These are phyloP conservation scores for Cladosporium velox DNA, from an alignment of 2,329 filamentous ascomycete genomes.

Conservation along the genomic window DNA sequence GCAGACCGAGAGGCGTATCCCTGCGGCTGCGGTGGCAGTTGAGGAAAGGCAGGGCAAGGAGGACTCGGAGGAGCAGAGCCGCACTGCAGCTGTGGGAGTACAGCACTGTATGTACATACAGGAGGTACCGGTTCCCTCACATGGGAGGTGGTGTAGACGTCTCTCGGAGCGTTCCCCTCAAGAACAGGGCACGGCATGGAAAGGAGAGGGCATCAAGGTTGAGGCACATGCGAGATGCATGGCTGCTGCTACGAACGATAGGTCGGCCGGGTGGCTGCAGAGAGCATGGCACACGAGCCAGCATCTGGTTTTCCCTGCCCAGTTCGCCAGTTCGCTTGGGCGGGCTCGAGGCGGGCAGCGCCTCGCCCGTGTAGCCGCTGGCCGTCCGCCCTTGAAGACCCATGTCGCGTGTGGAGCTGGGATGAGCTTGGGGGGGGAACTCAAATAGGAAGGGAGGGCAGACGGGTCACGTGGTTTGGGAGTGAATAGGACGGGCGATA, in stretches of 20 bases:
- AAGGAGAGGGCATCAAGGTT: background rate
- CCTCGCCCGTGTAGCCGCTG: conserved; percentile 9
- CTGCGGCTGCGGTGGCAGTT: background rate
- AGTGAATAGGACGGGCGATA: background rate
- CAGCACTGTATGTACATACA: background rate
- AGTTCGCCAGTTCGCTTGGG: conserved; percentile 10
- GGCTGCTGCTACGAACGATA: background rate
- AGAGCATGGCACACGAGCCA: conserved; percentile 3
- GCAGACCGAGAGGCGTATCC: background rate
- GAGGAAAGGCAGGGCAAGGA: background rate
- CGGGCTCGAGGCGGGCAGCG: background rate
- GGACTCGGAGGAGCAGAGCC: conserved; percentile 15
- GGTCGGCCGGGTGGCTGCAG: conserved; percentile 13
- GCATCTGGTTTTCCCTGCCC: background rate
- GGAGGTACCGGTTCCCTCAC: background rate
- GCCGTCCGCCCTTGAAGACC: conserved; percentile 9
- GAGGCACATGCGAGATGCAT: conserved; percentile 6
- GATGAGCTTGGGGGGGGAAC: conserved; percentile 1
- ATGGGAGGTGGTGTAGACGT: background rate
- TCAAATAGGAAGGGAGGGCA: background rate
- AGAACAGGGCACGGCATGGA: background rate
- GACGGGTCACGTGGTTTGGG: background rate
- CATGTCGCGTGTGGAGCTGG: conserved; percentile 9
- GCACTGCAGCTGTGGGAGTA: background rate
- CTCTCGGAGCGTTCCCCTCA: background rate